Percentiles rank a stretch among this genome's conserved stretches.
These are phyloP conservation scores for Ophiostoma piceae DNA, from an alignment of 2,329 filamentous ascomycete genomes.

Conservation along the genomic window DNA sequence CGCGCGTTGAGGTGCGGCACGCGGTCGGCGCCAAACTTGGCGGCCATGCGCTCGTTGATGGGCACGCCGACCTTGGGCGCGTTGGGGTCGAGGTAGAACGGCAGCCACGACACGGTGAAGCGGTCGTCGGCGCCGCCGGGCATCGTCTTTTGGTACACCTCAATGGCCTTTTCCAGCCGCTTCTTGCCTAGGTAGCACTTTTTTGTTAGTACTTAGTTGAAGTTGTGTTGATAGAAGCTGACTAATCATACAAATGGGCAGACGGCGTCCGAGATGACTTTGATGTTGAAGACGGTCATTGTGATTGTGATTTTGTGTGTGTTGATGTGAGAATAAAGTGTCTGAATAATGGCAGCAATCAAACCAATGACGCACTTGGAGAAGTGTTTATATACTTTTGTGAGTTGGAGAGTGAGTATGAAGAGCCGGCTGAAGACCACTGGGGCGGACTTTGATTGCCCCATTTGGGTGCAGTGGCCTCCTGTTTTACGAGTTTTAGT, in stretches of 20 bases:
- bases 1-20: slow-evolving; percentile 28
- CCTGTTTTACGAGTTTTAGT: slow-evolving; percentile 5
- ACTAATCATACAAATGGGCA: slow-evolving; percentile 53
- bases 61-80: slow-evolving; percentile 46
- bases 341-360: neutral
- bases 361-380: neutral
- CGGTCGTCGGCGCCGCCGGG: slow-evolving; percentile 57
- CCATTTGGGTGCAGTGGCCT: neutral
- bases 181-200: slow-evolving; percentile 75
- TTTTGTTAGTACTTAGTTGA: slow-evolving; percentile 30
- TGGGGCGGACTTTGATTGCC: neutral
- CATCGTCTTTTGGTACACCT: slow-evolving; percentile 57
- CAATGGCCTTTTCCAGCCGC: slow-evolving; percentile 67
- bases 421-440: too few relatives aligned
- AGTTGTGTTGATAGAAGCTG: neutral
- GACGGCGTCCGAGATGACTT: slow-evolving; percentile 74
- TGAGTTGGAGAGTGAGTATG: neutral
- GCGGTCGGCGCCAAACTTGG: slow-evolving; percentile 62
- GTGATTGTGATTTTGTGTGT: neutral
- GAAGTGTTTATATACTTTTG: neutral
- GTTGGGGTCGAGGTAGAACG: slow-evolving; percentile 74
- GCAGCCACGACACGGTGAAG: slow-evolving; percentile 68
- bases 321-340: neutral
- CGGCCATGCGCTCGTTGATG: slow-evolving; percentile 48
- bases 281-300: slow-evolving; percentile 73